A percentile compares a stretch with the other conserved stretches of the same genome.
These are phyloP conservation scores for Solanum boliviense DNA, from an alignment of 257 asterid species.

Conservation along the genomic window DNA sequence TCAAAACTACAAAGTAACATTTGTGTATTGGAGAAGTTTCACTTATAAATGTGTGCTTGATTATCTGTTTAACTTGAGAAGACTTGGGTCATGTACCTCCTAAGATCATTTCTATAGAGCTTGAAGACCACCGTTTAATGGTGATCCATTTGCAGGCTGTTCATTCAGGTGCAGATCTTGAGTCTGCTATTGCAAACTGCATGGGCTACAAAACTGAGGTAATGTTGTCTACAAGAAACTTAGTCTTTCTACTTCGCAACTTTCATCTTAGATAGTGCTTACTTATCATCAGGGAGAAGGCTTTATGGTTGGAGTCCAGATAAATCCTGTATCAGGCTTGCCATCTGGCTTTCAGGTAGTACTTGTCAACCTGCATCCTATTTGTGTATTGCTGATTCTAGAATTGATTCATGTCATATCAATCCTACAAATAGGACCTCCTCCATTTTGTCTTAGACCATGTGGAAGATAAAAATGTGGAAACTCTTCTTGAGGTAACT, in stretches of 20 bases:
- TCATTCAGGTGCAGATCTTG: slow-evolving; percentile 99
- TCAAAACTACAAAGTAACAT: background rate
- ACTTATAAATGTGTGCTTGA: background rate
- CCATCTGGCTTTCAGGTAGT: slow-evolving; percentile 86
- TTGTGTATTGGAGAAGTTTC: background rate
- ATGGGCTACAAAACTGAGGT: slow-evolving; percentile 91
- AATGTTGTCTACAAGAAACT: slow-evolving; percentile 7
- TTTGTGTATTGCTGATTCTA: background rate
- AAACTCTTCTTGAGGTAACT: slow-evolving; percentile 83
- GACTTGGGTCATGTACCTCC: background rate
- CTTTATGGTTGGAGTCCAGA: slow-evolving; percentile 95
- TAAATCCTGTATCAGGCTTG: slow-evolving; percentile 94
- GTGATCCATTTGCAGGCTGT: slow-evolving; percentile 58
- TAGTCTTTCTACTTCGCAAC: background rate
- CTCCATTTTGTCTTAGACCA: slow-evolving; percentile 70
- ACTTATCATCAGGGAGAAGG: slow-evolving; percentile 73
- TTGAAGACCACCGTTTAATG: background rate
- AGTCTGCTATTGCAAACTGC: slow-evolving; percentile 87
- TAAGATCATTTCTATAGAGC: background rate
- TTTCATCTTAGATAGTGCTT: slow-evolving; percentile 3
- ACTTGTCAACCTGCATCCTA: background rate
- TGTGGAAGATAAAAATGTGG: slow-evolving; percentile 86
- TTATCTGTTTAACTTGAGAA: background rate
- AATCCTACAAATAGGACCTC: slow-evolving; percentile 49
- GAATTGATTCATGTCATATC: background rate